Percentiles rank a stretch among this genome's conserved stretches.
phyloP scores from a whole-genome alignment of 2,329 filamentous ascomycete species.

The Diaporthe longicolla region DNA sequence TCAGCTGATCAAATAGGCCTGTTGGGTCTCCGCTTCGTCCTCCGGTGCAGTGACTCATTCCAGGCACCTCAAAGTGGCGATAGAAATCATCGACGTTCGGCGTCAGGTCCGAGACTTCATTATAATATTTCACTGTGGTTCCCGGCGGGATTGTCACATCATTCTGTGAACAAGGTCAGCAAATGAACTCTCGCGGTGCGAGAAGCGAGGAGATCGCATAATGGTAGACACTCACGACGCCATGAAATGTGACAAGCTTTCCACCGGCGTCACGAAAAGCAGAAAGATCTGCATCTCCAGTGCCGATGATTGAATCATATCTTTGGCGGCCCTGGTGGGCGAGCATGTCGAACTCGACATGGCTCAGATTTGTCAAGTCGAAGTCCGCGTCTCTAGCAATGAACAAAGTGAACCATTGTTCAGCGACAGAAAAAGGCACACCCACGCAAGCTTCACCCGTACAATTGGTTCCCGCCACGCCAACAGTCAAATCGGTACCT shows the following conservation, averaged over 20 bases:
- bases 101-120: neutral
- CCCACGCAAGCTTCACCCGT: neutral
- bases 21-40: conserved; percentile 9
- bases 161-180: neutral
- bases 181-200: neutral
- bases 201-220: neutral
- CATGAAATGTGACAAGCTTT: conserved; percentile 8
- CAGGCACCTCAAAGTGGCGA: conserved; percentile 19
- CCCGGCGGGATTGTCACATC: neutral
- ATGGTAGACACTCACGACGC: neutral
- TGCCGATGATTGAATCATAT: conserved; percentile 9
- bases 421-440: neutral
- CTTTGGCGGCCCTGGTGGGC: conserved; percentile 3
- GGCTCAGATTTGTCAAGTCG: conserved; percentile 11
- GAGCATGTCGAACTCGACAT: neutral
- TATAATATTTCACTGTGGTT: neutral
- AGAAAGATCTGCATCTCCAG: conserved; percentile 1
- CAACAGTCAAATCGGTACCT: neutral
- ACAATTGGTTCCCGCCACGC: neutral
- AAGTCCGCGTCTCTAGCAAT: neutral
- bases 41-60: neutral
- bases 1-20: conserved; percentile 7
- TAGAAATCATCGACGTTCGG: neutral
- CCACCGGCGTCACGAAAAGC: neutral
- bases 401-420: neutral